Evolutionary conservation across 2,329 filamentous ascomycete species (phyloP).

Genomic region (Epichloe coenophiala): DNA sequence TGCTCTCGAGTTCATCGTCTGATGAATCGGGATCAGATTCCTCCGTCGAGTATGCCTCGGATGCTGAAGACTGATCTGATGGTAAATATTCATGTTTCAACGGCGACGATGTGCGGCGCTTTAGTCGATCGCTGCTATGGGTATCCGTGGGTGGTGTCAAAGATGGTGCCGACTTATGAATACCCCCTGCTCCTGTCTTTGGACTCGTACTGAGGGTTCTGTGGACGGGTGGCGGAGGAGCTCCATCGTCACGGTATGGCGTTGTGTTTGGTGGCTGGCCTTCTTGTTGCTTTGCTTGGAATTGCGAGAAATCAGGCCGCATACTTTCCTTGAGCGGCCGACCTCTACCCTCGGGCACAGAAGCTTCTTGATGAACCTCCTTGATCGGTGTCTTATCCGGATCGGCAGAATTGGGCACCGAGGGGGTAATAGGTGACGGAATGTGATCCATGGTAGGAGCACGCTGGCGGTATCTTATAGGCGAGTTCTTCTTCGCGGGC

Average conservation of each 20-base stretch:
- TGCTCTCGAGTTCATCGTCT: slow-evolving; percentile 44
- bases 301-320: slow-evolving; percentile 22
- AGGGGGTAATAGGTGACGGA: not conserved
- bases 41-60: slow-evolving; percentile 36
- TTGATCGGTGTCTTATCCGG: slow-evolving; percentile 8
- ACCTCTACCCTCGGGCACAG: slow-evolving; percentile 10
- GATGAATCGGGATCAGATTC: slow-evolving; percentile 34
- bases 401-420: not conserved
- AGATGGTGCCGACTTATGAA: slow-evolving; percentile 9
- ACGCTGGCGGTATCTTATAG: slow-evolving; percentile 14
- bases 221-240: slow-evolving; percentile 42
- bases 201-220: slow-evolving; percentile 28
- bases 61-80: slow-evolving; percentile 52
- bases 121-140: slow-evolving; percentile 29
- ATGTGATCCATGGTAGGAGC: not conserved
- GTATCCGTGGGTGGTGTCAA: slow-evolving; percentile 23
- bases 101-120: slow-evolving; percentile 75
- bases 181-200: slow-evolving; percentile 8
- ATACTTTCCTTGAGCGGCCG: slow-evolving; percentile 23
- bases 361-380: slow-evolving; percentile 14
- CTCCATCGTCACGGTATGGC: slow-evolving; percentile 36
- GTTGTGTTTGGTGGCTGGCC: slow-evolving; percentile 15
- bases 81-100: slow-evolving; percentile 95
- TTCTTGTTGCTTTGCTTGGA: slow-evolving; percentile 15
- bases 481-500: slow-evolving; percentile 14